Evolutionary conservation across 2,329 filamentous ascomycete species (phyloP), one percentile per base, ranked within the genome.

Genomic region (Didymella segeticola): DNA sequence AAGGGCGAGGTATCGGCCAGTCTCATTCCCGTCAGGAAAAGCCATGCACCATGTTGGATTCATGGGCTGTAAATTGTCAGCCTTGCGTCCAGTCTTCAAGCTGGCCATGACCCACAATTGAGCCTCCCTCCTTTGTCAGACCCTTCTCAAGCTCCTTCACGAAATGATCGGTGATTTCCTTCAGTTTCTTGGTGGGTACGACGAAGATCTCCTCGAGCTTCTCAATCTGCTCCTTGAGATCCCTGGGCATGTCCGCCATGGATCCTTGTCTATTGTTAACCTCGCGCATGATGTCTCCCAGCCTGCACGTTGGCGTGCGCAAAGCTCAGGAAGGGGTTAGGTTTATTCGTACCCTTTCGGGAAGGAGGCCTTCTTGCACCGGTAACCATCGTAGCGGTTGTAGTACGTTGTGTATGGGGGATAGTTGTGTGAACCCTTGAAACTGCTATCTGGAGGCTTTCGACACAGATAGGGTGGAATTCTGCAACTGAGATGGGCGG

Each of bases 31-130:
- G 71, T 90, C 89, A 31, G 93, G 93, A 75, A 91, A 93, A 43
- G 86, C 86, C 87, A 97, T 92, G 57, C 96, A 93, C 93, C 93
- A 98, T 54, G 93, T 97, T 53, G 93, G 90, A 78, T 96, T 97
- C 93, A 98, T 98, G 59, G 93, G 93, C 91, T 96, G 65, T 38
- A 3, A 2, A 11, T 25, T 1, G 50, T 56, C 91, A 89, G 78
- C 96, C 96, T 91, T 96, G 96, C 57, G 91, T 91, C 90, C 95
- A 64, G 8, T 1, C 4, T n/a, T 6, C 5, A 23, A 5, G 5
- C 8, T n/a, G 9, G 19, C 10, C 2, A 37, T n/a, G 4, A 82
- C 90, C 82, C 77, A 96, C 91, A 76, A 99, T 98, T 75, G 89
- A 96, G 56, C 92, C 93, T 58, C 93, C 93, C 77, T 96, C 89